These are phyloP conservation scores for Gymnopilus junonius DNA, from an alignment of 768 basidiomycete genomes.

Conservation along the genomic window DNA sequence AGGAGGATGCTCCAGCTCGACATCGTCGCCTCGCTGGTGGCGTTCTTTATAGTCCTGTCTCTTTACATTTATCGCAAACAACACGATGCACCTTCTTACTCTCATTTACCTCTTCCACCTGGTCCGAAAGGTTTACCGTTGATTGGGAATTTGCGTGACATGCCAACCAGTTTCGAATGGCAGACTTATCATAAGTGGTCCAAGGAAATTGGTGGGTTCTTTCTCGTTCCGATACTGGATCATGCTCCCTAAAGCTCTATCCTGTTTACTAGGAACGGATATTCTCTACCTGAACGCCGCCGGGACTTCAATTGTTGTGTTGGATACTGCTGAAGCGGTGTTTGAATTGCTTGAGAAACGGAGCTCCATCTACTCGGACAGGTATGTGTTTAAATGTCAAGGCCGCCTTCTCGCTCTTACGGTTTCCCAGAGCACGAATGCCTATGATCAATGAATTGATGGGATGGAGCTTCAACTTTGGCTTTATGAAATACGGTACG, in stretches of 20 bases:
- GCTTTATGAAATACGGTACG: slow-evolving; percentile 20
- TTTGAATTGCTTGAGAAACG: slow-evolving; percentile 46
- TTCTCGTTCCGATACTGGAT: neutral
- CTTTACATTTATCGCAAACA: slow-evolving; percentile 27
- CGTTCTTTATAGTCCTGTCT: slow-evolving; percentile 18
- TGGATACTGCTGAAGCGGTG: slow-evolving; percentile 42
- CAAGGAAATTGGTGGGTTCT: slow-evolving; percentile 32
- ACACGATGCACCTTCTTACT: slow-evolving; percentile 25
- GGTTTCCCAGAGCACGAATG: slow-evolving; percentile 19
- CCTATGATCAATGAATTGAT: slow-evolving; percentile 30
- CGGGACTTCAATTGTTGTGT: slow-evolving; percentile 28
- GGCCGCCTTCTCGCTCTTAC: slow-evolving; percentile 17
- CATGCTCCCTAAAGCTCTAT: neutral
- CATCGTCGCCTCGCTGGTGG: slow-evolving; percentile 1
- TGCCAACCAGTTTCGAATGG: slow-evolving; percentile 25
- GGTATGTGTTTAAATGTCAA: slow-evolving; percentile 17
- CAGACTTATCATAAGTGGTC: slow-evolving; percentile 36
- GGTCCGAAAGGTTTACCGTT: slow-evolving; percentile 30
- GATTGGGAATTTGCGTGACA: slow-evolving; percentile 29
- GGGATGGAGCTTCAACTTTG: slow-evolving; percentile 28
- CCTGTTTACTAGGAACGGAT: slow-evolving; percentile 27
- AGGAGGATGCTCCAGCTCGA: neutral
- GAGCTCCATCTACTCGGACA: slow-evolving; percentile 43
- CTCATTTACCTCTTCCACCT: slow-evolving; percentile 28
- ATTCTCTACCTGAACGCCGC: slow-evolving; percentile 33